These are phyloP conservation scores for Apiospora arundinis DNA, from an alignment of 2,329 filamentous ascomycete species.

Conservation along the genomic window DNA sequence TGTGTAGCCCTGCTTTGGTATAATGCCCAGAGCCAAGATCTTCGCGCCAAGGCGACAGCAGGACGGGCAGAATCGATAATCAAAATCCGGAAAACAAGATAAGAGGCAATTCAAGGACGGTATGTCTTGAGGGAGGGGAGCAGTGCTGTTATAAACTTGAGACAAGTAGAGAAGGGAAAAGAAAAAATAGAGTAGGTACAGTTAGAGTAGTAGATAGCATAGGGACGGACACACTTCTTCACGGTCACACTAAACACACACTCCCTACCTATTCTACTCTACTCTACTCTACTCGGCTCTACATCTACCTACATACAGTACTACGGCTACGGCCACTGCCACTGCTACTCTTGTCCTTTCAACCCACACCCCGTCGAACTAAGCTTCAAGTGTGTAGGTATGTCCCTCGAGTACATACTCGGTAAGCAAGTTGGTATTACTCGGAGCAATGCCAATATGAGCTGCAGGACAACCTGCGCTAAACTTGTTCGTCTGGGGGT, in stretches of 20 bases:
- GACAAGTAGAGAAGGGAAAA: background rate
- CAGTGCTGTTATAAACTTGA: constrained; percentile 14
- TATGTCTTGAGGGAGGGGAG: constrained; percentile 5
- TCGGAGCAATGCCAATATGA: constrained; percentile 18
- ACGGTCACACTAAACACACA: background rate
- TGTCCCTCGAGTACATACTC: constrained; percentile 11
- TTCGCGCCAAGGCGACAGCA: constrained; percentile 8
- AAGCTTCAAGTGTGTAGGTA: background rate
- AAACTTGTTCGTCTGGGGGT: constrained; percentile 14
- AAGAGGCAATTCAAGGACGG: constrained; percentile 5
- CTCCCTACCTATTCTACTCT: background rate
- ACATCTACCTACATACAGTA: no score
- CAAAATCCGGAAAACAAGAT: background rate
- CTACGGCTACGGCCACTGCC: no score
- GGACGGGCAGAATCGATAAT: background rate
- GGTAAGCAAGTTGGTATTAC: constrained; percentile 16
- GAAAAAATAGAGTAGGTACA: no score
- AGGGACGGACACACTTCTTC: constrained; percentile 3
- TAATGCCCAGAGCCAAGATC: constrained; percentile 19
- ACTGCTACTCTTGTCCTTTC: background rate
- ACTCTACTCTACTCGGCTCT: background rate
- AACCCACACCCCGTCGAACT: constrained; percentile 10
- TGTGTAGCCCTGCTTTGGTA: constrained; percentile 17
- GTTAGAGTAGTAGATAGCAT: background rate
- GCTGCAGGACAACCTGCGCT: constrained; percentile 16